Percentiles rank a stretch among this genome's conserved stretches.
phyloP scores from a whole-genome alignment of 2,329 filamentous ascomycete genomes.

The Calonectria honghensis region DNA sequence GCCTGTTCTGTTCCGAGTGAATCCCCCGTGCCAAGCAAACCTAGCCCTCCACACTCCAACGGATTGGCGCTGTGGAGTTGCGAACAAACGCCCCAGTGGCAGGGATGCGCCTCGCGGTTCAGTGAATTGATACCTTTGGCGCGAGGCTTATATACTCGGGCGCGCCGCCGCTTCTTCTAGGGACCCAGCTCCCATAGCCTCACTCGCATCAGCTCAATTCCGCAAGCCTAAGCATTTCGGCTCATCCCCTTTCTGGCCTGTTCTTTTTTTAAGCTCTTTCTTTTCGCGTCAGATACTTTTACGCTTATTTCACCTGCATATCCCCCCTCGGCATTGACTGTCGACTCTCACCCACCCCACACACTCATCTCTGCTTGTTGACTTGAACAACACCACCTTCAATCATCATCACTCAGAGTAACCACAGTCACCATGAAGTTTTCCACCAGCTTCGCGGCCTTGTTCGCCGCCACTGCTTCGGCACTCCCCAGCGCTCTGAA shows the following conservation, averaged over 20 bases:
- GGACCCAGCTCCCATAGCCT: conserved; percentile 29
- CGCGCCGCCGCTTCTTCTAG: not conserved
- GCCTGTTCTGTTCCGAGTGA: conserved; percentile 19
- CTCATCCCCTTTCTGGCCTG: not conserved
- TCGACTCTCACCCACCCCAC: conserved; percentile 1
- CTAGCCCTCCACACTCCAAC: conserved; percentile 14
- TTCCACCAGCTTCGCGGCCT: conserved; percentile 48
- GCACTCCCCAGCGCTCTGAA: conserved; percentile 45
- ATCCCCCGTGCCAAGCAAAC: conserved; percentile 27
- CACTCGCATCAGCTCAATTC: conserved; percentile 23
- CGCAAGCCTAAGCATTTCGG: not conserved
- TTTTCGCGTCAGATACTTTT: conserved; percentile 18
- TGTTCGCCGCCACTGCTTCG: conserved; percentile 45
- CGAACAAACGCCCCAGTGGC: conserved; percentile 1
- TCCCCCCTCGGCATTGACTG: conserved; percentile 21
- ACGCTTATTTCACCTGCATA: conserved; percentile 18
- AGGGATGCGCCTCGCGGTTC: conserved; percentile 21
- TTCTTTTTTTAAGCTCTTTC: conserved; percentile 21
- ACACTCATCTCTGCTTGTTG: not conserved
- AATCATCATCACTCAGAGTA: conserved; percentile 15
- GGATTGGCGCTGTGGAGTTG: conserved; percentile 9
- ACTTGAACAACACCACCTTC: not conserved
- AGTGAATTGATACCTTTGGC: conserved; percentile 38
- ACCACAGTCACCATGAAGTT: conserved; percentile 48
- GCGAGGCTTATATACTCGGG: conserved; percentile 35